A percentile compares a stretch with the other conserved stretches of the same genome.
Evolutionary conservation across 768 basidiomycete genomes (phyloP).

Genomic region (Tricholoma terreum): DNA sequence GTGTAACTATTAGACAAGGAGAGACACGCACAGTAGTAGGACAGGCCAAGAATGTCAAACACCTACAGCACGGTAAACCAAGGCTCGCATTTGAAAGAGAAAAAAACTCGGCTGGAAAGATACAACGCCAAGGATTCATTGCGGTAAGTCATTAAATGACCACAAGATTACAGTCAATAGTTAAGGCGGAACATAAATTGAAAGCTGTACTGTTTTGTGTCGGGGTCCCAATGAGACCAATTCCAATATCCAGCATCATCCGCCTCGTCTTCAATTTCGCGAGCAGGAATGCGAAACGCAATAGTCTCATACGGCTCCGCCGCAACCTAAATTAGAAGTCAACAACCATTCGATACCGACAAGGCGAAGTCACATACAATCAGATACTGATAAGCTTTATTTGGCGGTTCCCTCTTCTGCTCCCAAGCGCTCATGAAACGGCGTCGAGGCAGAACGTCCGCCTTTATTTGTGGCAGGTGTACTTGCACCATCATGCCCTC

Average conservation of each 20-base stretch:
- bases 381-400: slow-evolving; percentile 96
- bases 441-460: slow-evolving; percentile 76
- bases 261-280: slow-evolving; percentile 94
- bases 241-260: slow-evolving; percentile 90
- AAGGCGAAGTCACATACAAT: slow-evolving; percentile 59
- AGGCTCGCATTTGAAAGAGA: not conserved
- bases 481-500: slow-evolving; percentile 98
- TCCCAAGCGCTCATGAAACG: slow-evolving; percentile 99
- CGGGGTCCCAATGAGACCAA: slow-evolving; percentile 99
- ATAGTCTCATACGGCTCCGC: slow-evolving; percentile 99
- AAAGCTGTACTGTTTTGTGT: slow-evolving; percentile 97
- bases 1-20: slow-evolving; percentile 16
- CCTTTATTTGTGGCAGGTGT: slow-evolving; percentile 91
- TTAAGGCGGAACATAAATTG: slow-evolving; percentile 90
- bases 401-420: slow-evolving; percentile 91
- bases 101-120: not conserved
- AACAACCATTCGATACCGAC: slow-evolving; percentile 13
- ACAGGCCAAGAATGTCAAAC: not conserved
- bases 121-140: slow-evolving; percentile 18
- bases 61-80: not conserved
- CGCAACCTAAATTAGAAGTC: slow-evolving; percentile 68
- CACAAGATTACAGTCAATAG: slow-evolving; percentile 27
- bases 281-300: slow-evolving; percentile 96
- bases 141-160: not conserved
- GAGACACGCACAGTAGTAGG: not conserved